phyloP scores from a whole-genome alignment of 768 basidiomycete genomes.

The Fomitopsis serialis region DNA sequence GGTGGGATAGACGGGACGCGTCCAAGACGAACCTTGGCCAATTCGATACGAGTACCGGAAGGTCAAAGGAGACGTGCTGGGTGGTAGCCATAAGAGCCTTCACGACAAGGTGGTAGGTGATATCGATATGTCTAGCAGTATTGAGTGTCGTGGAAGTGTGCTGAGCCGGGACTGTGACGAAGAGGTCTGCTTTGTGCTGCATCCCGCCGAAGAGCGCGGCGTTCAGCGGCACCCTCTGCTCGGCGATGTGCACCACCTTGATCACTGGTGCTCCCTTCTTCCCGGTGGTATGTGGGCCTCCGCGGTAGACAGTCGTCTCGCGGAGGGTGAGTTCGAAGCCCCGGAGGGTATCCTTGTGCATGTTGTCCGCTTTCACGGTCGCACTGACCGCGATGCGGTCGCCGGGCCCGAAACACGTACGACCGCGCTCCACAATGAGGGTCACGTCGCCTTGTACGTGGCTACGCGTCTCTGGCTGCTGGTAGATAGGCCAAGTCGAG shows the following conservation, averaged over 20 bases:
- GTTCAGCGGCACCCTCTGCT: conserved; percentile 69
- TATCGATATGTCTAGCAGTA: conserved; percentile 79
- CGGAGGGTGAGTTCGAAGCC: conserved; percentile 79
- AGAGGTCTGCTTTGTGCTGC: conserved; percentile 68
- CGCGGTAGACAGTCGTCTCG: conserved; percentile 74
- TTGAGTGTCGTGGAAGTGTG: conserved; percentile 81
- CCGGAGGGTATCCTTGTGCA: conserved; percentile 67
- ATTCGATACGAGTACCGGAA: conserved; percentile 79
- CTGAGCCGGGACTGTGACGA: conserved; percentile 60
- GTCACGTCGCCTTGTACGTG: conserved; percentile 62
- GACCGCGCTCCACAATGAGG: conserved; percentile 68
- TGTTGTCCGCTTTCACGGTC: conserved; percentile 63
- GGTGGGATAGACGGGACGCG: conserved; percentile 11
- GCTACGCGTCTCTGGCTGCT: conserved; percentile 68
- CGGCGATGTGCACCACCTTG: conserved; percentile 50
- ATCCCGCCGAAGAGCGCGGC: conserved; percentile 70
- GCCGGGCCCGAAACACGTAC: conserved; percentile 82
- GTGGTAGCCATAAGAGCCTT: conserved; percentile 74
- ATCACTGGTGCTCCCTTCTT: conserved; percentile 58
- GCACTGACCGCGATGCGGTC: conserved; percentile 74
- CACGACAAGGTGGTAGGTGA: conserved; percentile 72
- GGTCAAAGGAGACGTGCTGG: conserved; percentile 58
- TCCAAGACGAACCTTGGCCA: conserved; percentile 65
- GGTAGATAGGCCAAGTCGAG: conserved; percentile 89
- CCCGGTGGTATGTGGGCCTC: conserved; percentile 45